A percentile compares a stretch with the other conserved stretches of the same genome.
Conservation (phyloP, 257 asterid genomes). For the Anisodus tanguticus region DNA sequence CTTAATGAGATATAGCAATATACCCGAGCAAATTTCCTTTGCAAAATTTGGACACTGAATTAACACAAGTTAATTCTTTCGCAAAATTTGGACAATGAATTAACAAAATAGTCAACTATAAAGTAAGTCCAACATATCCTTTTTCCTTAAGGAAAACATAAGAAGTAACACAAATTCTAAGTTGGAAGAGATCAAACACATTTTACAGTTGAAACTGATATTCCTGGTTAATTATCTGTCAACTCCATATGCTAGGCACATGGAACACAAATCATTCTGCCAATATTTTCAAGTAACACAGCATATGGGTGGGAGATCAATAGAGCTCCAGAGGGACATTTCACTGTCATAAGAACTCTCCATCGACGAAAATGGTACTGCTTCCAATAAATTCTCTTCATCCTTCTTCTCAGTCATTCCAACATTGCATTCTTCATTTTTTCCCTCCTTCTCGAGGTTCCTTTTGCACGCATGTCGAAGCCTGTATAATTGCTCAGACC, state of each 20-base stretch:
- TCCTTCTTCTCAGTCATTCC: slow-evolving; percentile 28
- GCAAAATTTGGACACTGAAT: neutral
- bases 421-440: neutral
- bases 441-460: slow-evolving; percentile 33
- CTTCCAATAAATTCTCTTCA: slow-evolving; percentile 13
- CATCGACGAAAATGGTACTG: neutral
- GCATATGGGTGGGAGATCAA: slow-evolving; percentile 54
- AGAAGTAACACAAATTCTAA: neutral
- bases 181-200: neutral
- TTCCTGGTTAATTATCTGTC: neutral
- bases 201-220: neutral
- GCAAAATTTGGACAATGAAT: neutral
- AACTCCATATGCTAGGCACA: no score
- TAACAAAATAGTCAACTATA: no score
- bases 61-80: neutral
- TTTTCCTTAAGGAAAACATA: neutral
- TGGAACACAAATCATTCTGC: neutral
- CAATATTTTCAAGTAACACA: slow-evolving; percentile 34
- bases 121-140: neutral
- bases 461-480: slow-evolving; percentile 52
- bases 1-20: no score
- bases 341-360: slow-evolving; percentile 37
- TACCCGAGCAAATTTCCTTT: no score
- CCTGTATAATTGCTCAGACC: slow-evolving; percentile 49
- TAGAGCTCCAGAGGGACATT: slow-evolving; percentile 49